phyloP scores from a whole-genome alignment of 2,329 filamentous ascomycete genomes.

The Fusarium temperatum region DNA sequence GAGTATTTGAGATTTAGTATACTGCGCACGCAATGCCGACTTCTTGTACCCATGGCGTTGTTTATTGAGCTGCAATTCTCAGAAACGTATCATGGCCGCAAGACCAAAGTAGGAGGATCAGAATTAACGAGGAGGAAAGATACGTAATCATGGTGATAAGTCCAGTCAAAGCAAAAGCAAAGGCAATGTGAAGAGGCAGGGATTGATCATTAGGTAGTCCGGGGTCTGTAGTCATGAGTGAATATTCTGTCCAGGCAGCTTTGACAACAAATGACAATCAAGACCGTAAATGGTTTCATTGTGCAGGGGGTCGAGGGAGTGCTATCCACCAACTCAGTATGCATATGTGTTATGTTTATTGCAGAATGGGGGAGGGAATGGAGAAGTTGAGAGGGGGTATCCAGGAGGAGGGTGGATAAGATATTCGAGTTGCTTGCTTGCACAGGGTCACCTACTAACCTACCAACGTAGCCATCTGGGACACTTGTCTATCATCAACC shows the following conservation, averaged over 20 bases:
- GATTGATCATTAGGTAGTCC: neutral
- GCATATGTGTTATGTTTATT: conserved; percentile 41
- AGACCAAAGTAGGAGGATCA: neutral
- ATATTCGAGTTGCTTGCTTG: neutral
- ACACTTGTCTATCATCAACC: neutral
- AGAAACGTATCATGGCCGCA: neutral
- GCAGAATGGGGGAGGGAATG: neutral
- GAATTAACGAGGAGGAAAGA: neutral
- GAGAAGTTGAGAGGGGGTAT: neutral
- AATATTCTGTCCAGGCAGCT: neutral
- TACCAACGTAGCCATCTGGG: neutral
- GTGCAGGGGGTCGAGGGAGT: conserved; percentile 13
- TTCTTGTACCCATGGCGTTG: neutral
- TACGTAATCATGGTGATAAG: neutral
- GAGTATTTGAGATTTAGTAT: neutral
- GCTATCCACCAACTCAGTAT: conserved; percentile 22
- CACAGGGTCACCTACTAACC: neutral
- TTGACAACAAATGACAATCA: neutral
- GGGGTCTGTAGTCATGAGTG: neutral
- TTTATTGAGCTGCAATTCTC: neutral
- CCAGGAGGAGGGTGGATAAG: neutral
- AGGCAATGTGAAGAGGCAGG: neutral
- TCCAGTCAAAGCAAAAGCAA: neutral
- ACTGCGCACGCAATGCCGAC: neutral
- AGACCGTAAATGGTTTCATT: neutral